These are phyloP conservation scores for Paramyrothecium roridum DNA, from an alignment of 2,329 filamentous ascomycete species.

Conservation along the genomic window DNA sequence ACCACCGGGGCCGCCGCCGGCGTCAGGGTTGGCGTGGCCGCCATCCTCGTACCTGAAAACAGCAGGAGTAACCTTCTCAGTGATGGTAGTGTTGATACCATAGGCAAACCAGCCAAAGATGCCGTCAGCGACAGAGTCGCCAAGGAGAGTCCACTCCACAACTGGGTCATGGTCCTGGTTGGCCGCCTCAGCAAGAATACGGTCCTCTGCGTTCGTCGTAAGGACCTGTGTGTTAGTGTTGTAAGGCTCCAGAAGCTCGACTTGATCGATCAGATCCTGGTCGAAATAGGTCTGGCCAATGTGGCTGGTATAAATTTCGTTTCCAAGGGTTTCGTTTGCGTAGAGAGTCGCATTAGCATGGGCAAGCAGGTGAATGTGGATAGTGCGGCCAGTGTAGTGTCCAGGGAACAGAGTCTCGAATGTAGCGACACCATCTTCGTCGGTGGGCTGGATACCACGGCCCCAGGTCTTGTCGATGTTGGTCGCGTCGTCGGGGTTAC, in stretches of 20 bases:
- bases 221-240: slow-evolving; percentile 34
- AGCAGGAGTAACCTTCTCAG: background rate
- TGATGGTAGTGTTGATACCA: slow-evolving; percentile 35
- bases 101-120: slow-evolving; percentile 52
- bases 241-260: slow-evolving; percentile 44
- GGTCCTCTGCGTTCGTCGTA: slow-evolving; percentile 47
- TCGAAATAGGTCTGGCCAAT: slow-evolving; percentile 60
- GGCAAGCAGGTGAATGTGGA: slow-evolving; percentile 38
- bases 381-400: slow-evolving; percentile 36
- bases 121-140: slow-evolving; percentile 47
- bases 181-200: slow-evolving; percentile 22
- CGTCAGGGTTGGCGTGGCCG: background rate
- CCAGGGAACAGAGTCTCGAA: slow-evolving; percentile 42
- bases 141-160: slow-evolving; percentile 54
- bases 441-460: slow-evolving; percentile 36
- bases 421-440: slow-evolving; percentile 34
- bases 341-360: slow-evolving; percentile 31
- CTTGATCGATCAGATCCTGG: slow-evolving; percentile 45
- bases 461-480: slow-evolving; percentile 27
- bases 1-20: background rate
- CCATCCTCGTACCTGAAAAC: background rate
- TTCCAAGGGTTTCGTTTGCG: slow-evolving; percentile 39
- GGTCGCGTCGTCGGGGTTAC: slow-evolving; percentile 23
- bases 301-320: slow-evolving; percentile 38
- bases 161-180: slow-evolving; percentile 53